Evolutionary conservation across 768 basidiomycete genomes (phyloP).

Genomic region (Auricularia auricula-judae): DNA sequence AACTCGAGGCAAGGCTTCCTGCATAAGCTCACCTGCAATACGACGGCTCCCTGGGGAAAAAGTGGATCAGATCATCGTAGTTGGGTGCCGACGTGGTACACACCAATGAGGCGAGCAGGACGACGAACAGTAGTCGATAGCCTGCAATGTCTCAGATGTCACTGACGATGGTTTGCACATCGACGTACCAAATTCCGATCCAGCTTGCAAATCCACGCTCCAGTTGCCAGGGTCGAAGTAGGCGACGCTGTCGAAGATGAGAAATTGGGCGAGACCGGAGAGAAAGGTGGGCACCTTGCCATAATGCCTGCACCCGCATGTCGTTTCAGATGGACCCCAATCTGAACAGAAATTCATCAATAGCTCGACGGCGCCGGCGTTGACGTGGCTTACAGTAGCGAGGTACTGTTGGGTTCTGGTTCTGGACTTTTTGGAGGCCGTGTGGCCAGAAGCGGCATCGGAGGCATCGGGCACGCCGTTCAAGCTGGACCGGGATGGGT

Average conservation of each 20-base stretch:
- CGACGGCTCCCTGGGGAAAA: neutral
- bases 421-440: no score
- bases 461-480: no score
- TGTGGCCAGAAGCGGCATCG: no score
- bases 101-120: slow-evolving; percentile 72
- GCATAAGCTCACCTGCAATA: neutral
- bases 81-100: slow-evolving; percentile 28
- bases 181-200: slow-evolving; percentile 47
- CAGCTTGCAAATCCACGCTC: slow-evolving; percentile 84
- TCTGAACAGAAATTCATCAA: neutral
- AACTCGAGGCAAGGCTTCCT: neutral
- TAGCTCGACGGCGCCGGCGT: no score
- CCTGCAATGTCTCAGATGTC: slow-evolving; percentile 17
- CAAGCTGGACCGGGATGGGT: no score
- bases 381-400: no score
- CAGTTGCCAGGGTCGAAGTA: slow-evolving; percentile 90
- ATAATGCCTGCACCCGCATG: slow-evolving; percentile 80
- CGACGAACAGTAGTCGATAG: slow-evolving; percentile 76
- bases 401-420: no score
- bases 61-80: neutral
- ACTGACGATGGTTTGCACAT: neutral
- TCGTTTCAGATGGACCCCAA: slow-evolving; percentile 38
- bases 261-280: neutral
- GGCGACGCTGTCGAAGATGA: slow-evolving; percentile 47
- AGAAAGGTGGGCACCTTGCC: slow-evolving; percentile 17